Conservation (phyloP, 2,329 filamentous ascomycete species). For the Aspergillus sp. region DNA sequence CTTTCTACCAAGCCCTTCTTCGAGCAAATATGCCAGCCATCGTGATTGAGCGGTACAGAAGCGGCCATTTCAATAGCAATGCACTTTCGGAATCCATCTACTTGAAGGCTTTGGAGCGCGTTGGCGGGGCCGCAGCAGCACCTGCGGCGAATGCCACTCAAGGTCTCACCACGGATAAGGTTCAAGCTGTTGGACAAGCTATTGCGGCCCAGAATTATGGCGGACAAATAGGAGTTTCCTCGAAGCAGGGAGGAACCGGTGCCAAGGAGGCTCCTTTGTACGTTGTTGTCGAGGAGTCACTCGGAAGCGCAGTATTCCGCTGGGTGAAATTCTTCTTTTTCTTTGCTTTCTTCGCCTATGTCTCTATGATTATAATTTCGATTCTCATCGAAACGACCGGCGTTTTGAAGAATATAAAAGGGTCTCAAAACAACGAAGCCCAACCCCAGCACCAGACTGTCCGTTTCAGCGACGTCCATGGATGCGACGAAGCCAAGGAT, state of each 20-base stretch:
- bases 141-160: slow-evolving; percentile 25
- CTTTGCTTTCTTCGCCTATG: slow-evolving; percentile 76
- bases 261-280: slow-evolving; percentile 84
- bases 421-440: slow-evolving; percentile 73
- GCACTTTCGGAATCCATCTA: slow-evolving; percentile 75
- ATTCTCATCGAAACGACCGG: slow-evolving; percentile 80
- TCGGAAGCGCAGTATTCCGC: slow-evolving; percentile 76
- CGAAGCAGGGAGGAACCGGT: slow-evolving; percentile 59
- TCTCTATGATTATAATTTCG: slow-evolving; percentile 75
- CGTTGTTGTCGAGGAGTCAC: slow-evolving; percentile 90
- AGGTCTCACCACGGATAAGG: slow-evolving; percentile 58
- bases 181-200: slow-evolving; percentile 79
- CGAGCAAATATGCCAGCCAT: slow-evolving; percentile 93
- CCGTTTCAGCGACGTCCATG: slow-evolving; percentile 90
- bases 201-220: slow-evolving; percentile 71
- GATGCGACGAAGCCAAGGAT: slow-evolving; percentile 97
- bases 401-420: slow-evolving; percentile 74
- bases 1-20: slow-evolving; percentile 88
- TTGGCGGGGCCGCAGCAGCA: slow-evolving; percentile 48
- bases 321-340: slow-evolving; percentile 85
- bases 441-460: slow-evolving; percentile 91
- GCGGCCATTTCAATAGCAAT: slow-evolving; percentile 80
- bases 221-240: slow-evolving; percentile 58
- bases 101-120: slow-evolving; percentile 66
- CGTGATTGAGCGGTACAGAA: slow-evolving; percentile 84